Conservation (phyloP, 352 stramenopile species). For the Pythium phragmitis region DNA sequence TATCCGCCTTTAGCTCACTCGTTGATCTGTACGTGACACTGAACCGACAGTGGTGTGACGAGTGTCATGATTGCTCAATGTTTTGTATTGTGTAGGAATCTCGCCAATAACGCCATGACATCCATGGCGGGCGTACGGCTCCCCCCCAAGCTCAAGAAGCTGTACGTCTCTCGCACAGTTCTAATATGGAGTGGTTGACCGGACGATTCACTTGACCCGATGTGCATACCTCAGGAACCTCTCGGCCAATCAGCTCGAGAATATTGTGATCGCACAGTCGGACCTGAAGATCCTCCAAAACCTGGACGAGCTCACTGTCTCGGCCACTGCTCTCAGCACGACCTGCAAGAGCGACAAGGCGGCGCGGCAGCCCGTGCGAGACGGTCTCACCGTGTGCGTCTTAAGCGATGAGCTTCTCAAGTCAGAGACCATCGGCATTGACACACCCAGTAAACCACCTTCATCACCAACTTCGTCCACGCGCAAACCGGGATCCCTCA, state of each 20-base stretch:
- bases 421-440: background rate
- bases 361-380: constrained; percentile 4
- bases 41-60: background rate
- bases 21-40: constrained; percentile 46
- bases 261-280: constrained; percentile 17
- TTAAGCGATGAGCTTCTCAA: constrained; percentile 19
- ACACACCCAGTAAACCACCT: background rate
- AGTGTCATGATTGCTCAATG: too few relatives aligned
- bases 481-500: constrained; percentile 6
- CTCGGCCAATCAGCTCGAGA: constrained; percentile 6
- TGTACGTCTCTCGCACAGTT: constrained; percentile 15
- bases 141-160: constrained; percentile 31
- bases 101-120: constrained; percentile 46
- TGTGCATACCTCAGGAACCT: constrained; percentile 12
- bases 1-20: constrained; percentile 49
- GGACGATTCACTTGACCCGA: background rate
- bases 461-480: background rate
- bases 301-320: constrained; percentile 1
- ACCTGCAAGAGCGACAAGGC: constrained; percentile 17
- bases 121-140: constrained; percentile 47
- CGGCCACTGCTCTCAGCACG: background rate
- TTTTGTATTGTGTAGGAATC: constrained; percentile 38
- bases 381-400: constrained; percentile 21
- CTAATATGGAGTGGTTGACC: background rate
- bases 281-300: constrained; percentile 20